phyloP scores from a whole-genome alignment of 2,329 filamentous ascomycete genomes.

The Fusarium acutatum region DNA sequence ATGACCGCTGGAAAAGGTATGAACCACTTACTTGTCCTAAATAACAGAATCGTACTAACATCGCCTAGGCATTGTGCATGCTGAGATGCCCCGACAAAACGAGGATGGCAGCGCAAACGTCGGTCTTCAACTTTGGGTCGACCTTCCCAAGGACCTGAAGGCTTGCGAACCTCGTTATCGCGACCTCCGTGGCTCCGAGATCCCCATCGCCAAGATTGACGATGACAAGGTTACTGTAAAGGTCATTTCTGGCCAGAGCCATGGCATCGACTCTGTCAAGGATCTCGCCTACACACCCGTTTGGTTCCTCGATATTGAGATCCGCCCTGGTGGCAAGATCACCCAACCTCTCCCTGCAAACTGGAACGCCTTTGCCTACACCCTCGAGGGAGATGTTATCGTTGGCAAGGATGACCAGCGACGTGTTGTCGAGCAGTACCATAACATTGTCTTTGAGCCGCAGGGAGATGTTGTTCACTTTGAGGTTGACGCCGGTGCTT shows the following conservation, averaged over 20 bases:
- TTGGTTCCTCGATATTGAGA: conserved; percentile 88
- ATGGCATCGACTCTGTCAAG: conserved; percentile 85
- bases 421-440: conserved; percentile 71
- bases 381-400: conserved; percentile 74
- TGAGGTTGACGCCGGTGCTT: conserved; percentile 72
- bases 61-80: conserved; percentile 82
- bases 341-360: conserved; percentile 77
- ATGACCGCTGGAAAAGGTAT: conserved; percentile 82
- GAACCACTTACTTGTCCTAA: not conserved
- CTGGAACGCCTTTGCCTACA: conserved; percentile 93
- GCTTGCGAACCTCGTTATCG: conserved; percentile 91
- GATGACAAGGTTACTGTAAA: conserved; percentile 81
- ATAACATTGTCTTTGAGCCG: conserved; percentile 89
- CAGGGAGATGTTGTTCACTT: conserved; percentile 79
- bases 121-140: conserved; percentile 95
- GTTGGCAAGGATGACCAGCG: conserved; percentile 65
- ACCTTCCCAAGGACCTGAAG: conserved; percentile 84
- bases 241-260: conserved; percentile 86
- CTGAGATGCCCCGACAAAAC: conserved; percentile 90
- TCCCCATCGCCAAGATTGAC: conserved; percentile 77
- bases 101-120: conserved; percentile 79
- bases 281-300: conserved; percentile 96
- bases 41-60: not conserved
- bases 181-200: conserved; percentile 80
- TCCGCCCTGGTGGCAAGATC: conserved; percentile 81